Evolutionary conservation across 2,329 filamentous ascomycete species (phyloP), one percentile per base, ranked within the genome.

Genomic region (Cordyceps fumosorosea): DNA sequence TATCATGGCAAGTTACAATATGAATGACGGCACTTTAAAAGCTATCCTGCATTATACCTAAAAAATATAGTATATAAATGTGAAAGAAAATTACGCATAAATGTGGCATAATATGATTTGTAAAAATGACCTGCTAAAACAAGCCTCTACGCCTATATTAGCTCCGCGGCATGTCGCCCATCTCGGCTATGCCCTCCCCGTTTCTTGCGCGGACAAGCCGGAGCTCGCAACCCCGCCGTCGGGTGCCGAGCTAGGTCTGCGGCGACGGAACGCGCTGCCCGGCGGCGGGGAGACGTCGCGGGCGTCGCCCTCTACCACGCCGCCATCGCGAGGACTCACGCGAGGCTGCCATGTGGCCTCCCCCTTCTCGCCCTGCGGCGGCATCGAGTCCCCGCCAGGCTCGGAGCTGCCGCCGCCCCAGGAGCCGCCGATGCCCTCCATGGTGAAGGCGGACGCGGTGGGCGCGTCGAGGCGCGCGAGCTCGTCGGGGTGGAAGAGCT

Each of bases 361-460:
- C n/a, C 40, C 51, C 3, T 60, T 48, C 45, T 63, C 67, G 20
- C 59, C 59, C 47, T 29, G 58, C 24, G 65, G 63, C 26, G 65
- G 64, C 11, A 63, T 67, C 37, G 67, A 69, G 11, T 67, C 66
- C 37, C 55, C 66, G 10, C 51, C 54, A 20, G 65, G 11, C 34
- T 2, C 29, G n/a, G 11, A 2, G n/a, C 55, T 44, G 45, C 20
- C 73, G 42, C 75, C 73, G 0, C 81, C 84, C 70, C 85, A 85
- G 18, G 78, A 76, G 0, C 88, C 89, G 14, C 88, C 88, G 6
- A 89, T 87, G 63, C 86, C 88, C 73, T 91, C 87, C 87, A 91
- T 90, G 0, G 85, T 90, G 63, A 90, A 90, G 10, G 84, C 80
- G 62, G 86, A 89, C 0, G 90, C 89, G 0, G 90, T 91, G 0